Evolutionary conservation across 768 basidiomycete species (phyloP).

Genomic region (Boletus sp.): DNA sequence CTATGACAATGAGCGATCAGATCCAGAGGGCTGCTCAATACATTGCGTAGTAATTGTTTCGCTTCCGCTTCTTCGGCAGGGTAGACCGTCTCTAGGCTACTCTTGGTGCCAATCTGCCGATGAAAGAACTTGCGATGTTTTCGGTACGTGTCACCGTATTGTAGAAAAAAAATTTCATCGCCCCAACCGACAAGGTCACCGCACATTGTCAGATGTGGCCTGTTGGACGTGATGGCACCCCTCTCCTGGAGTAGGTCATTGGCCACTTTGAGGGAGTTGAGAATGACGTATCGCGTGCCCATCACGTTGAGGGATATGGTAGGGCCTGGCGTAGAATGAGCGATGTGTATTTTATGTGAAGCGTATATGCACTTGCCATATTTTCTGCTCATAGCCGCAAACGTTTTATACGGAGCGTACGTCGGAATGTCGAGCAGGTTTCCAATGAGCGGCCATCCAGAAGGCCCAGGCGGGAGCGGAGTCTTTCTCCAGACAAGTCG

Average conservation of each 20-base stretch:
- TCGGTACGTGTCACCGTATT: constrained; percentile 4
- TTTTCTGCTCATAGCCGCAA: constrained; percentile 36
- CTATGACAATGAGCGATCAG: constrained; percentile 3
- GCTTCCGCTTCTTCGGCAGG: constrained; percentile 1
- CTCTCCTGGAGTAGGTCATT: constrained; percentile 14
- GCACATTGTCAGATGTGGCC: constrained; percentile 8
- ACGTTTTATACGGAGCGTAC: constrained; percentile 47
- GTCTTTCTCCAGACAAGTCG: neutral
- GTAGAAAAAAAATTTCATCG: neutral
- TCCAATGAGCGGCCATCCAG: constrained; percentile 41
- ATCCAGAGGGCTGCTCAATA: constrained; percentile 1
- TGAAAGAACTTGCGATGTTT: constrained; percentile 8
- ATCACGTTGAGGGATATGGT: constrained; percentile 26
- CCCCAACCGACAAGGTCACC: constrained; percentile 23
- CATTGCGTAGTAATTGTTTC: constrained; percentile 1
- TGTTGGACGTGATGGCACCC: constrained; percentile 1
- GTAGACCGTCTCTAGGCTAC: constrained; percentile 1
- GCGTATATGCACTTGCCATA: constrained; percentile 38
- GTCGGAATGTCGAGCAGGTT: constrained; percentile 56
- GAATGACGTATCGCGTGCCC: constrained; percentile 44
- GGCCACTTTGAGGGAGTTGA: constrained; percentile 41
- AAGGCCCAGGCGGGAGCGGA: constrained; percentile 11
- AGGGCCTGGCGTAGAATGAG: constrained; percentile 16
- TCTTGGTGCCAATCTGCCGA: constrained; percentile 7
- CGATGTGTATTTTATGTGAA: neutral